Evolutionary conservation across 75 land plant species (phyloP).

Genomic region (Selaginella tamariscina): DNA sequence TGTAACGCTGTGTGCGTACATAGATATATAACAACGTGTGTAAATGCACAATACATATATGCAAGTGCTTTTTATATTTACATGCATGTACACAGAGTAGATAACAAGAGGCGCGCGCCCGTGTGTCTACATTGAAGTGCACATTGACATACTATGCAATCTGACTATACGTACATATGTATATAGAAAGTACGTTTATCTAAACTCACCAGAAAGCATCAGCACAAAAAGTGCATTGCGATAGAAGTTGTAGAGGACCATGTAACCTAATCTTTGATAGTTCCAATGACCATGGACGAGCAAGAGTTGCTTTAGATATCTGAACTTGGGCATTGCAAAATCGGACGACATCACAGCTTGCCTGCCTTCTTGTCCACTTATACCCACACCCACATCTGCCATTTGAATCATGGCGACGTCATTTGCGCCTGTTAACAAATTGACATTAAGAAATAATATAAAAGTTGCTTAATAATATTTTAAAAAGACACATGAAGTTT

Average conservation of each 20-base stretch:
- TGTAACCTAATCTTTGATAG: conserved; percentile 41
- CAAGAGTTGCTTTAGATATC: conserved; percentile 64
- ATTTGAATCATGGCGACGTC: conserved; percentile 96
- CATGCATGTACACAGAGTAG: no score
- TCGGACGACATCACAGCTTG: conserved; percentile 99
- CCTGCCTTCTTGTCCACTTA: conserved; percentile 92
- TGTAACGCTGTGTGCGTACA: no score
- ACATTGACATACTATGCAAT: no score
- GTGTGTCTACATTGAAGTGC: no score
- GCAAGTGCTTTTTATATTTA: no score
- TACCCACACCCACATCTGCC: conserved; percentile 98
- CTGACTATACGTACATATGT: no score
- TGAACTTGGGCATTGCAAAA: conserved; percentile 92
- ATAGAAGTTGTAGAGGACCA: conserved; percentile 60
- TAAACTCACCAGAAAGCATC: conserved; percentile 47
- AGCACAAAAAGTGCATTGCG: conserved; percentile 54
- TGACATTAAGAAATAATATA: not conserved
- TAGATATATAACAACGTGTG: no score
- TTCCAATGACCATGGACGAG: conserved; percentile 98
- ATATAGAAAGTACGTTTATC: not conserved
- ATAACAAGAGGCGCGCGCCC: no score
- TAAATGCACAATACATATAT: no score
- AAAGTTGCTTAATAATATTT: no score
- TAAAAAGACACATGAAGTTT: no score
- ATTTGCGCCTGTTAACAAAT: conserved; percentile 60